These are phyloP conservation scores for Eimeria falciformis DNA, from an alignment of 169 alveolate species.

Conservation along the genomic window DNA sequence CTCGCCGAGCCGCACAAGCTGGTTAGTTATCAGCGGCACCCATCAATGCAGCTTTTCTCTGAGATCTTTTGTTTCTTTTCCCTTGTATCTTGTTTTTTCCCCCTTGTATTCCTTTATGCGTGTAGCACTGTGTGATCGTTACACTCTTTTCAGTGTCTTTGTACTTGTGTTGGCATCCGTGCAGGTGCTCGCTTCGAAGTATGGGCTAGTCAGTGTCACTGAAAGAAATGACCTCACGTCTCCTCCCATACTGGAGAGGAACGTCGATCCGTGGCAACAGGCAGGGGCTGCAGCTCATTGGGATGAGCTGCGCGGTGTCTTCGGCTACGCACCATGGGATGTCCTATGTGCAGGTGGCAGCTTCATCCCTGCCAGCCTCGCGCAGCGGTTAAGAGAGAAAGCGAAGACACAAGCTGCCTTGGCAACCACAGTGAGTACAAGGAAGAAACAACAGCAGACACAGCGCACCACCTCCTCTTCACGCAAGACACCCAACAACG, in stretches of 20 bases:
- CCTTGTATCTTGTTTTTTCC: neutral
- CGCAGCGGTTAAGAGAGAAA: neutral
- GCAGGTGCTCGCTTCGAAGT: neutral
- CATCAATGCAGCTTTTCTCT: neutral
- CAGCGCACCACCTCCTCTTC: neutral
- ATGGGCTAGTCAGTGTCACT: neutral
- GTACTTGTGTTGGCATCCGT: neutral
- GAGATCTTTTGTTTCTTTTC: neutral
- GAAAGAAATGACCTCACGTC: neutral
- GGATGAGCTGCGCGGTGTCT: neutral
- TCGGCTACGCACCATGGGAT: conserved; percentile 29
- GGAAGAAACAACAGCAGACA: neutral
- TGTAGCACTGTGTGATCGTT: neutral
- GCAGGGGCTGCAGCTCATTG: neutral
- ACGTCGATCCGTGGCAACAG: neutral
- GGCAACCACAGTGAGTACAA: neutral
- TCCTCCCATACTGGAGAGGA: neutral
- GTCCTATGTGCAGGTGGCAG: neutral
- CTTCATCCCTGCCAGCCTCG: neutral
- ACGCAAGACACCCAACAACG: neutral
- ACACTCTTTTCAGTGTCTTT: neutral
- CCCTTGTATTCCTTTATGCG: neutral
- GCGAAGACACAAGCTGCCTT: neutral
- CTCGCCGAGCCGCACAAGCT: conserved; percentile 67
- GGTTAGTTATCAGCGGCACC: neutral